These are phyloP conservation scores for Bocquillonia castaneifolia DNA, from an alignment of 441 rosid species.

Conservation along the genomic window DNA sequence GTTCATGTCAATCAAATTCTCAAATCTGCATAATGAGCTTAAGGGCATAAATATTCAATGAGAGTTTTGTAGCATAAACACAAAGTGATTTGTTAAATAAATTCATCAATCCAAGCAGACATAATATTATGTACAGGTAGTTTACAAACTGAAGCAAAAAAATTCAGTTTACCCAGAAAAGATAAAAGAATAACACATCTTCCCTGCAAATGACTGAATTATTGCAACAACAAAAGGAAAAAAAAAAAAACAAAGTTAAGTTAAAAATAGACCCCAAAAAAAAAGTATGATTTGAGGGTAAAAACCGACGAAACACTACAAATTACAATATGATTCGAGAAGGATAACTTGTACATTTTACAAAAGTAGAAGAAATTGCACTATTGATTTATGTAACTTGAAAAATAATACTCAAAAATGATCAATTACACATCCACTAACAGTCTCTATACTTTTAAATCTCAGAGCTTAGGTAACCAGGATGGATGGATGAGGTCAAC, in stretches of 20 bases:
- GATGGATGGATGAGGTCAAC: neutral
- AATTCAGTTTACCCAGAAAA: neutral
- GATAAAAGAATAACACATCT: neutral
- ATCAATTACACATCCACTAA: neutral
- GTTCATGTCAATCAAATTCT: constrained; percentile 20
- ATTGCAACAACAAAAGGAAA: too few species aligned
- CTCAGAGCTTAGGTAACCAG: neutral
- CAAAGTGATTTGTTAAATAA: neutral
- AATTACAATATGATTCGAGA: neutral
- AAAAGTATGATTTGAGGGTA: neutral
- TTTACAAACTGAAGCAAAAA: neutral
- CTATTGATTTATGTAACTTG: neutral
- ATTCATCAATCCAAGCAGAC: neutral
- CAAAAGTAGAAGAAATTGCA: neutral
- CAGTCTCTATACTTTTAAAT: neutral
- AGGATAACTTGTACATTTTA: constrained; percentile 1
- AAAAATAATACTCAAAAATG: neutral
- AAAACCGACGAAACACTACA: neutral
- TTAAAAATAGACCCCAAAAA: neutral
- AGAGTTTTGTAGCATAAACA: neutral
- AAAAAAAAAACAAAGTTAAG: neutral
- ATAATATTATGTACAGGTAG: neutral
- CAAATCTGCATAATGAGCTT: constrained; percentile 9
- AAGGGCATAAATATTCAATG: neutral
- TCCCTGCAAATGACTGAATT: neutral